Base-by-base conservation (phyloP, 176 grass and related monocot genomes). In the Oropetium thomaeum region DNA sequence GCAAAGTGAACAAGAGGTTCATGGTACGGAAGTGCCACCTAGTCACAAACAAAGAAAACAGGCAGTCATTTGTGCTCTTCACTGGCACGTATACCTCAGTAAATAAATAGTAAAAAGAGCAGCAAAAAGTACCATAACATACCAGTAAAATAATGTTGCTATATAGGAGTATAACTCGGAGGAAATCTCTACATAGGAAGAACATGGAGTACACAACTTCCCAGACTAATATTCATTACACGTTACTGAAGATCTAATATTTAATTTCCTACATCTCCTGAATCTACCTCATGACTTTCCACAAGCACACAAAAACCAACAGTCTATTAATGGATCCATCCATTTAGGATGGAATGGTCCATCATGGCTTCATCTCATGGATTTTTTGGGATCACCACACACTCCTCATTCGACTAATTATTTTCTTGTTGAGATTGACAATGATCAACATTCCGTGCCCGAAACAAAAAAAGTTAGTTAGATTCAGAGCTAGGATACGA, bases 1-100 rank as follows among this genome's bases (percentile, higher is more conserved):
- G 94, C 88, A 89, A 97, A 97, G 86, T 97, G 94, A 89, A 91
- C 86, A 66, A 97, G 78, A 65, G 94, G 90, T 87, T 97, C 94
- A 71, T 81, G 77, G 72, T 97, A 87, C 68, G 88, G 84, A 41
- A 97, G 81, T 10, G 84, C 80, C 57, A 93, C 94, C 94, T 97
- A 89, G 20, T 84, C 74, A 84, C 64, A 73, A 77, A 58, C 2
- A 68, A 83, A 7, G 64, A 54, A 25, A 41, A 28, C 67, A 83
- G 11, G 7, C 2, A 17, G 49, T 81, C 27, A 74, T 38, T 37
- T 4, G 79, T 44, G 13, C 17, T 71, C 28, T 40, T 54, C 15
- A 9, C 7, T 33, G 10, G 31, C 32, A 75, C 20, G 35, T 64
- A 64, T 40, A 29, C 25, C 41, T 6, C 28, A 48, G 10, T n/a